Evolutionary conservation across 257 asterid genomes (phyloP).

Genomic region (Paraleonurus japonicus): DNA sequence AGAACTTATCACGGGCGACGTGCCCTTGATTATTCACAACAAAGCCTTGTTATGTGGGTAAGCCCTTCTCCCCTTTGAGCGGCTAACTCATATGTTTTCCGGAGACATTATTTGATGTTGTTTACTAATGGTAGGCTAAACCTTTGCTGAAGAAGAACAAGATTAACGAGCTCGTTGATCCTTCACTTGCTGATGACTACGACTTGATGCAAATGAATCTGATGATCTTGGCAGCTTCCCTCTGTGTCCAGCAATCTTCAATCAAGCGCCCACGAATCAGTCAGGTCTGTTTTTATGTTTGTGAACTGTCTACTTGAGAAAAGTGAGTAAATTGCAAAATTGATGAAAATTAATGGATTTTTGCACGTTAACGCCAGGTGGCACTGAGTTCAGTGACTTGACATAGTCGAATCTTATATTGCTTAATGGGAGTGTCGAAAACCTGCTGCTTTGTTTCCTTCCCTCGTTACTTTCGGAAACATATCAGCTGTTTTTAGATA

Average conservation of each 20-base stretch:
- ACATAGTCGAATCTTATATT: too few relatives aligned
- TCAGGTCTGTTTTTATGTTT: too few relatives aligned
- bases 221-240: conserved; percentile 67
- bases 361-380: too few relatives aligned
- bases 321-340: neutral
- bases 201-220: conserved; percentile 69
- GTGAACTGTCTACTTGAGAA: too few relatives aligned
- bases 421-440: too few relatives aligned
- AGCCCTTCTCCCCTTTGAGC: conserved; percentile 1
- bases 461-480: too few relatives aligned
- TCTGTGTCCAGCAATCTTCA: conserved; percentile 86
- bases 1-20: conserved; percentile 91
- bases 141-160: conserved; percentile 86
- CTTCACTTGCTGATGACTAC: conserved; percentile 58
- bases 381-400: too few relatives aligned
- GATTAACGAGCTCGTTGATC: conserved; percentile 74
- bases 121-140: conserved; percentile 54
- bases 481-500: too few relatives aligned
- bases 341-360: too few relatives aligned
- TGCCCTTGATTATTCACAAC: conserved; percentile 89
- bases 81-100: neutral
- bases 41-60: conserved; percentile 98
- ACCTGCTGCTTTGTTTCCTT: too few relatives aligned
- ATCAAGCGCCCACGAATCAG: conserved; percentile 77
- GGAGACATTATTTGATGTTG: neutral